Base-by-base conservation (phyloP, 768 basidiomycete genomes). In the Cubamyces lactineus region DNA sequence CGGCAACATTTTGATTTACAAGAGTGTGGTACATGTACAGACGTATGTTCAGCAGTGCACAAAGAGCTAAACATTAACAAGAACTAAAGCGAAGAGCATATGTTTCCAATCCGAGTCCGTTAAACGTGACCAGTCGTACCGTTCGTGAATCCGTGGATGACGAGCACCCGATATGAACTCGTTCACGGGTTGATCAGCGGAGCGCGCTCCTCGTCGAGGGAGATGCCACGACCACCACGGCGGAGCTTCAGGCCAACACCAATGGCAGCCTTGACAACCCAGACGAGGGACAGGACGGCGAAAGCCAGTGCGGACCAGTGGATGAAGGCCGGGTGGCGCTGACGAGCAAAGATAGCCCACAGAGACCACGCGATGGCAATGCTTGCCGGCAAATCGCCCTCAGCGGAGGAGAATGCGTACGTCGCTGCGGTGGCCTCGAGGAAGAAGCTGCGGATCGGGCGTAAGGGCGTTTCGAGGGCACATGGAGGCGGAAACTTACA, bases 311-410 rank as follows among this genome's bases (percentile, higher is more conserved):
- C 85, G 41, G 84, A 80, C 94, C 94, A 98, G 76, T 96, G 94
- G 67, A 98, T 86, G 77, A 98, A 96, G 52, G 78, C 81, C 59
- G 83, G 81, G 40, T 79, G 75, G 26, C 63, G 77, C 75, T 95
- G 87, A 71, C 91, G 84, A 26, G 82, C 86, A 70, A 92, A 98
- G 78, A 98, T 94, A 46, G 91, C 96, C 77, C 89, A 96, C 30
- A 99, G 82, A n/a, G 91, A 87, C 91, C 92, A 96, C 43, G 88
- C 86, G 71, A 98, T 94, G 63, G 91, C 94, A 67, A 95, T 84
- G 23, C 93, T 88, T 2, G 92, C 97, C 3, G 95, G 92, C 24
- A 98, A 82, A 72, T 98, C 97, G 59, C 96, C 96, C 73, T 96
- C 92, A 1, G 84, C 77, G 13, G 88, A 86, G 21, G 92, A 90